Evolutionary conservation across 805 yeast species (phyloP).

Genomic region (Starmerella tilneyi): DNA sequence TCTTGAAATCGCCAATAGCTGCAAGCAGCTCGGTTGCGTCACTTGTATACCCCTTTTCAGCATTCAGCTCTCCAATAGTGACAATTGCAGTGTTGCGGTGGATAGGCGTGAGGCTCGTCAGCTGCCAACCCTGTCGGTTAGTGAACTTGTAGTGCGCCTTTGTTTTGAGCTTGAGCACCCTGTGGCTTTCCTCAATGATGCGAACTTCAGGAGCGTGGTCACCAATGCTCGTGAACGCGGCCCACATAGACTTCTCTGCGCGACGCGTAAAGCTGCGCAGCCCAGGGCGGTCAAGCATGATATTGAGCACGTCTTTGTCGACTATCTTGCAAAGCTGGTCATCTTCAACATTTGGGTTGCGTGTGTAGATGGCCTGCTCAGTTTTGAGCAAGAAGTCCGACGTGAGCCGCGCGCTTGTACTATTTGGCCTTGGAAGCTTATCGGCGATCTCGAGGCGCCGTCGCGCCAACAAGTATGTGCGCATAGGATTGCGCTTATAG

Average conservation of each 20-base stretch:
- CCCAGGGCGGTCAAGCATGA: conserved; percentile 14
- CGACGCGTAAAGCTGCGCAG: conserved; percentile 9
- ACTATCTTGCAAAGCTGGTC: conserved; percentile 10
- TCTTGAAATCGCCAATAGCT: conserved; percentile 1
- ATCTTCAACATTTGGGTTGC: conserved; percentile 22
- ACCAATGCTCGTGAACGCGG: conserved; percentile 11
- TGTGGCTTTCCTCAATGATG: conserved; percentile 20
- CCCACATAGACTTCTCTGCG: conserved; percentile 17
- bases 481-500: conserved; percentile 21
- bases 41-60: not conserved
- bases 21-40: not conserved
- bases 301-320: not conserved
- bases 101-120: not conserved
- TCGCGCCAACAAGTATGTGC: conserved; percentile 3
- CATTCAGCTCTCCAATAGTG: conserved; percentile 1
- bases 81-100: conserved; percentile 12
- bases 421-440: conserved; percentile 6
- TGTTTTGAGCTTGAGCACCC: conserved; percentile 3
- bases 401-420: conserved; percentile 2
- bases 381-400: conserved; percentile 19
- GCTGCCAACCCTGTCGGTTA: conserved; percentile 9
- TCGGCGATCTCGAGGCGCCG: conserved; percentile 7
- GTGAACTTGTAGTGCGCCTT: conserved; percentile 14
- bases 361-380: conserved; percentile 18
- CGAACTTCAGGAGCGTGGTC: conserved; percentile 12